Percentiles rank a stretch among this genome's conserved stretches.
These are phyloP conservation scores for Wallacemonas sp. DNA, from an alignment of 208 protist species.

Conservation along the genomic window DNA sequence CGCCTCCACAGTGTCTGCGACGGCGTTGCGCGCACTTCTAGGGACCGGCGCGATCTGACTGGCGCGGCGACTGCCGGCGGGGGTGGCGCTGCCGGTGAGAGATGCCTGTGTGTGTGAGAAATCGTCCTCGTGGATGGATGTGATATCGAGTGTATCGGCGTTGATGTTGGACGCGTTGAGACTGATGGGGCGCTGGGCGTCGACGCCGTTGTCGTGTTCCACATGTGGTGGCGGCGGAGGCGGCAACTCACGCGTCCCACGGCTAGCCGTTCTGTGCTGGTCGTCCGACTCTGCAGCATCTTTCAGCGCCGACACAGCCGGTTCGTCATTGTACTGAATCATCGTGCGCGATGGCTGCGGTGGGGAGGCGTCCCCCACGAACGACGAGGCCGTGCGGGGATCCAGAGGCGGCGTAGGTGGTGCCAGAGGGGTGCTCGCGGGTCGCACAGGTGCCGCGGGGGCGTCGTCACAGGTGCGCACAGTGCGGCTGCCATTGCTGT, in stretches of 20 bases:
- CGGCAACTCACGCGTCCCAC: too few relatives aligned
- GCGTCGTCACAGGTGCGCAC: too few relatives aligned
- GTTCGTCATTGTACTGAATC: conserved; percentile 1
- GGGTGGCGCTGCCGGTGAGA: background rate
- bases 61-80: background rate
- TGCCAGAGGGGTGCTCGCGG: too few relatives aligned
- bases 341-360: conserved; percentile 1
- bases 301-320: background rate
- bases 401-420: too few relatives aligned
- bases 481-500: background rate
- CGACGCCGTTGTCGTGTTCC: background rate
- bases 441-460: too few relatives aligned
- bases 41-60: too few relatives aligned
- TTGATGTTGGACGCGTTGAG: conserved; percentile 5
- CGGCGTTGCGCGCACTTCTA: too few relatives aligned
- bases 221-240: too few relatives aligned
- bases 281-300: background rate
- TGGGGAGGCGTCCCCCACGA: background rate
- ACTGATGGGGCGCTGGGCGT: background rate
- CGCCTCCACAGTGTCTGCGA: too few relatives aligned
- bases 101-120: background rate
- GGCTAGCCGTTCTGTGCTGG: background rate
- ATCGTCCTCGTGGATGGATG: background rate
- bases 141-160: background rate
- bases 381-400: too few relatives aligned